Evolutionary conservation across 495 filamentous ascomycete genomes (phyloP), one percentile per base, ranked within the genome.

Genomic region (Amniculicola lignicola): DNA sequence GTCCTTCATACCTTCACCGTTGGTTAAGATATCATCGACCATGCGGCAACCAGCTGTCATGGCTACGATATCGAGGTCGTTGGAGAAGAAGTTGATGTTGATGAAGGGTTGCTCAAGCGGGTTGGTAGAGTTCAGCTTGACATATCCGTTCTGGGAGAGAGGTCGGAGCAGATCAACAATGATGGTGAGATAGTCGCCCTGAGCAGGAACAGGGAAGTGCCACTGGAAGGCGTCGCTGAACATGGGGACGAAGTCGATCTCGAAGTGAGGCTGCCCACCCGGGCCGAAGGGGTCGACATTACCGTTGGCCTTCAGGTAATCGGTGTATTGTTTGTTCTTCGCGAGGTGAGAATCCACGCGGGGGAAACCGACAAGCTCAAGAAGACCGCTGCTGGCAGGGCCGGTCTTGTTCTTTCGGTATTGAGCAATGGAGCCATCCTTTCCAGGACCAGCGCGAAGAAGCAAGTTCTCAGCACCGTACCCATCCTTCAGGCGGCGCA

Each of bases 211-310:
- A 0, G 78, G 79, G 62, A 76, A 77, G 64, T 85, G 81, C 80
- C 79, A 83, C 63, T 83, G 82, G 76, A 83, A 85, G 5, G 81
- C 79, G 51, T 72, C 74, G 44, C 73, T 69, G 67, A 83, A 84
- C 71, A 82, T 76, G 45, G 75, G 71, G 10, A 83, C 77, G 51
- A 85, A 85, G 63, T 83, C 81, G 47, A 86, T 73, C 71, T 86
- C 81, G 59, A 84, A 84, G 63, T 84, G 81, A 36, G 81, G 81
- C 63, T 84, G 80, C 21, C 76, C 77, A 25, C 62, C 76, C 5
- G 82, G 82, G 4, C 78, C 76, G 59, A 84, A 82, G 10, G 80
- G 80, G 54, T 83, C 81, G 3, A 73, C 54, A 0, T 75, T 76
- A 3, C 75, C 77, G 66, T 81, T 80, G 2, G 61, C 65, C 21